Evolutionary conservation across 2,329 filamentous ascomycete genomes (phyloP), one percentile per base, ranked within the genome.

Genomic region (Epichloe bromicola): DNA sequence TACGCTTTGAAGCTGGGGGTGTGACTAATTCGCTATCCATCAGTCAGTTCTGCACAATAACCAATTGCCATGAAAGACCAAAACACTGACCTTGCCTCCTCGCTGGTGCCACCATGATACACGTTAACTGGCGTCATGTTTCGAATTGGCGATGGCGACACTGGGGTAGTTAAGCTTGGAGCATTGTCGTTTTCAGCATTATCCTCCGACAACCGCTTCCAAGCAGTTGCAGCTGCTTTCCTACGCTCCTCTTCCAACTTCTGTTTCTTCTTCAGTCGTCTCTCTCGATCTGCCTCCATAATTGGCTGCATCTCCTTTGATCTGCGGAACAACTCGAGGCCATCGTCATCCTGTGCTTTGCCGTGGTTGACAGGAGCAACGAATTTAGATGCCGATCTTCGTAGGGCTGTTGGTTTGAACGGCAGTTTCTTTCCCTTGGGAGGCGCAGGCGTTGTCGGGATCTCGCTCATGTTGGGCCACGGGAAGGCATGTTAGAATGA

Each of bases 291-390:
- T n/a, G 70, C 68, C 50, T 67, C 60, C 34, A 73, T 60, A 37
- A 68, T 65, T 5, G 70, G 67, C 48, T 73, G 75, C 59, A 77
- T 75, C 52, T 73, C 67, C 54, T 71, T 73, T 12, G 73, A 67
- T 5, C 74, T 72, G 41, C 70, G 68, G 55, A 80, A 80, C 5
- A 80, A 63, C 2, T 65, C 66, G 11, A 80, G 65, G 2, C 61
- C 66, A 39, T 70, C 63, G 15, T 63, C 62, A 10, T 63, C 59
- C n/a, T 48, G 20, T 6, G 33, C 36, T 11, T 59, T 55, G 1
- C 60, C 55, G 7, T 57, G 54, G 26, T 53, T 45, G 17, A 34
- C 26, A 17, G 46, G 33, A 6, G 54, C 51, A 3, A 58, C 51
- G 2, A 37, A 34, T 49, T 45, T 50, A 23, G 55, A 56, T 2